Conservation (phyloP, 2,329 filamentous ascomycete genomes). For the Pestalotiopsis sp. region DNA sequence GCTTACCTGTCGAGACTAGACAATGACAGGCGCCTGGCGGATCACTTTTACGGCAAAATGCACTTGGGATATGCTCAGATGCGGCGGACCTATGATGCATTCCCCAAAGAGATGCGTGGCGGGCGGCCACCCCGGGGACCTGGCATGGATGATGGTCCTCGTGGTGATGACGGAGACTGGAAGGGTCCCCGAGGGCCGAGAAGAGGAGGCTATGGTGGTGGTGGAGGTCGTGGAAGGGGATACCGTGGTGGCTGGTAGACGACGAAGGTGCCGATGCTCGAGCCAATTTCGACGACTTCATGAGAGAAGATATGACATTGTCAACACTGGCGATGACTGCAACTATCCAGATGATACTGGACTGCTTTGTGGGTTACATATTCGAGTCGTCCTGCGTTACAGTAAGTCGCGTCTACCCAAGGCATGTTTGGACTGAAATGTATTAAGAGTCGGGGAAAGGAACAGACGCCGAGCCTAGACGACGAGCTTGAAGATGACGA, state of each 20-base stretch:
- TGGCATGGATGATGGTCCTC: slow-evolving; percentile 45
- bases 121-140: slow-evolving; percentile 58
- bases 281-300: not conserved
- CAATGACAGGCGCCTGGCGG: slow-evolving; percentile 89
- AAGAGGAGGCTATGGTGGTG: slow-evolving; percentile 55
- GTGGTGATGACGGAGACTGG: slow-evolving; percentile 44
- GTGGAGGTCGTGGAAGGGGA: slow-evolving; percentile 43
- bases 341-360: not conserved
- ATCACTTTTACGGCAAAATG: slow-evolving; percentile 99
- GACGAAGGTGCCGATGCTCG: not conserved
- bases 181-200: slow-evolving; percentile 50
- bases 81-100: slow-evolving; percentile 87
- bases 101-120: slow-evolving; percentile 83
- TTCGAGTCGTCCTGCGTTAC: not conserved
- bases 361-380: not conserved
- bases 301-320: not conserved
- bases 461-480: not conserved
- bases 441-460: not conserved
- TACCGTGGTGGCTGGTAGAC: slow-evolving; percentile 49
- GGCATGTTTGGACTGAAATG: not conserved
- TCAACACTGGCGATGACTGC: not conserved
- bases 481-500: not conserved
- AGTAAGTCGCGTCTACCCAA: not conserved
- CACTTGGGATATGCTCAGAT: slow-evolving; percentile 97
- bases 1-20: slow-evolving; percentile 90